Evolutionary conservation across 768 basidiomycete species (phyloP), one percentile per base, ranked within the genome.

Genomic region (Lactifluus subvellereus): DNA sequence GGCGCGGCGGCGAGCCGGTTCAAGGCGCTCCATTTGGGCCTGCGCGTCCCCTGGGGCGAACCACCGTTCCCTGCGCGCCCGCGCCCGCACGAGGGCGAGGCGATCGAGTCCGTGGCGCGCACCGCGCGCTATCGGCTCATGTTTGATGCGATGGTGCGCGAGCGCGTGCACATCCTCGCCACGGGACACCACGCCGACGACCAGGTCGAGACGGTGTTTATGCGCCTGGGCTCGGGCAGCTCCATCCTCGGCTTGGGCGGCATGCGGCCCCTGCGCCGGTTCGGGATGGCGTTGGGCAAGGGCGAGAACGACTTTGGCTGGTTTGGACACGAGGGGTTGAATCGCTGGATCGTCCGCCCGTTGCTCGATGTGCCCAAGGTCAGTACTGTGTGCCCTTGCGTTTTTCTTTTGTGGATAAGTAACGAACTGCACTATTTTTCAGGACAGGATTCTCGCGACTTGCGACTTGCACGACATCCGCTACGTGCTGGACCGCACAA

Each of bases 381-480:
- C 54, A 66, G 69, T 65, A 33, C 6, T 4, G 9, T 6, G 16
- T 18, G 1, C 14, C 3, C 52, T 1, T 9, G 10, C 11, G 9
- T 3, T 20, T 27, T 48, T 35, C 37, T 40, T 10, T 53, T 54
- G 40, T 33, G 27, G 32, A 13, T 47, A 9, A 27, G 7, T 50
- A 47, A 30, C 53, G 20, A 8, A 20, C 48, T 48, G 37, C 50
- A 5, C 27, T 11, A 0, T n/a, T 35, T 42, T n/a, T 37, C 53
- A 94, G 91, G 84, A 88, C 57, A 84, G 90, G 62, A 82, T 94
- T n/a, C 73, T 93, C 1, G 87, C 85, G 8, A 94, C 91, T 0
- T 93, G 91, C 66, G 79, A 85, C 50, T 82, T 75, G 11, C 76
- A 90, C 65, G 71, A 73, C 1, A 71, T 92, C 8, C 74, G 78